Evolutionary conservation across 495 filamentous ascomycete genomes (phyloP).

Genomic region (Endocarpon pusillum): DNA sequence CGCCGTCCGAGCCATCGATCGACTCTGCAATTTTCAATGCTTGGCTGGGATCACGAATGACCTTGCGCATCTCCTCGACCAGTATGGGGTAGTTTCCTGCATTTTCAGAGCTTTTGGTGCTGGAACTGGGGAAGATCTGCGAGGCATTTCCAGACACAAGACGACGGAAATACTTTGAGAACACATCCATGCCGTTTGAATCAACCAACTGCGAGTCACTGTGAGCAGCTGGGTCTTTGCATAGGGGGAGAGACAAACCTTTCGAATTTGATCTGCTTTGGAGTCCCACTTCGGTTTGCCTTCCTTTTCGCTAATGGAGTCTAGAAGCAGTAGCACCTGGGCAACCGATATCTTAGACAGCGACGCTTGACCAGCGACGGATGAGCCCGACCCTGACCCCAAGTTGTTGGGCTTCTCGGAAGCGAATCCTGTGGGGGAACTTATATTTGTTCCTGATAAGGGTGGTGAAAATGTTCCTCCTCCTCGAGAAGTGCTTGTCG

Average conservation of each 20-base stretch:
- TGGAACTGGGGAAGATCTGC: conserved; percentile 58
- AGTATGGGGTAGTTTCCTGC: conserved; percentile 67
- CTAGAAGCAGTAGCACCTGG: conserved; percentile 85
- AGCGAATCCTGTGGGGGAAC: conserved; percentile 40
- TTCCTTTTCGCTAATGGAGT: conserved; percentile 85
- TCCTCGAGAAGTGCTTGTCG: conserved; percentile 35
- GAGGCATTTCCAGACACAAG: conserved; percentile 69
- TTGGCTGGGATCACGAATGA: conserved; percentile 60
- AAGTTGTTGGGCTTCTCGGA: conserved; percentile 26
- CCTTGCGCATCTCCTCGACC: conserved; percentile 68
- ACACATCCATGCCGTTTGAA: conserved; percentile 95
- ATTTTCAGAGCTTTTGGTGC: conserved; percentile 52
- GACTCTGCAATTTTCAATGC: conserved; percentile 83
- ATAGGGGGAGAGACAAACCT: conserved; percentile 37
- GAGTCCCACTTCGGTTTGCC: conserved; percentile 82
- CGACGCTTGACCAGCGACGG: conserved; percentile 32
- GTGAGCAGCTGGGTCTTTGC: background rate
- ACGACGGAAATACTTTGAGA: conserved; percentile 78
- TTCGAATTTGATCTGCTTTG: conserved; percentile 77
- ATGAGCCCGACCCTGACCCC: conserved; percentile 21
- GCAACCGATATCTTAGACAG: conserved; percentile 76
- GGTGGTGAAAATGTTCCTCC: conserved; percentile 48
- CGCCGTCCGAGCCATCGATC: conserved; percentile 69
- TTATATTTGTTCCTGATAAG: conserved; percentile 41
- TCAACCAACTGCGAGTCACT: conserved; percentile 51